Conservation (phyloP, 202 grass and related monocot species). For the Setaria italica region DNA sequence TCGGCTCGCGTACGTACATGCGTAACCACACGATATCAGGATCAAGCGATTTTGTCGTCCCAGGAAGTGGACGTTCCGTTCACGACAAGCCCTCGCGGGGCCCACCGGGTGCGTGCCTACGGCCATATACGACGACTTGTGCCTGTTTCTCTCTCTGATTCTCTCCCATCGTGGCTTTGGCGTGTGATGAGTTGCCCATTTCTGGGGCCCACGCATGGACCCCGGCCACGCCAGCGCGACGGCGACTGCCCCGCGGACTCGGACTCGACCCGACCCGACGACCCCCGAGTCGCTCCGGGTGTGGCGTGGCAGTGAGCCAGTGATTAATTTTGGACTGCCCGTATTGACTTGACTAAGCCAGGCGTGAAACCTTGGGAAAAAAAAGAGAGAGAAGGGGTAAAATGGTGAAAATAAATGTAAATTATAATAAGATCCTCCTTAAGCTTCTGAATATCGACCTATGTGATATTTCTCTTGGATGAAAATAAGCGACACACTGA, state of each 20-base stretch:
- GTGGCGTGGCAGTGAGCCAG: neutral
- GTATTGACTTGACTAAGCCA: neutral
- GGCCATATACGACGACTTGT: neutral
- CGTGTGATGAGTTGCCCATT: neutral
- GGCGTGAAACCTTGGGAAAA: too few relatives aligned
- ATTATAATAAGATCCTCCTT: too few relatives aligned
- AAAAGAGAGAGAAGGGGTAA: too few relatives aligned
- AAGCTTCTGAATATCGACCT: too few relatives aligned
- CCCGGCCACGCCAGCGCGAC: slow-evolving; percentile 28
- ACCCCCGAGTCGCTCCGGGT: neutral
- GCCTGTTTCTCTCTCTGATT: neutral
- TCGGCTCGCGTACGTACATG: neutral
- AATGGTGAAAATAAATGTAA: too few relatives aligned
- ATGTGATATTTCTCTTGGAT: too few relatives aligned
- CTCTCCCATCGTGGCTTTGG: neutral
- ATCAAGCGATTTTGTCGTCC: neutral
- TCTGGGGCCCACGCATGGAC: neutral
- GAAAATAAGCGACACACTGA: too few relatives aligned
- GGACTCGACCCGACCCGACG: neutral
- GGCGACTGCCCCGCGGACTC: neutral
- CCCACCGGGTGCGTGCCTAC: neutral
- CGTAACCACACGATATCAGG: neutral
- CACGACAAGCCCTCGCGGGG: slow-evolving; percentile 4
- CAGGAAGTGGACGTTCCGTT: slow-evolving; percentile 19
- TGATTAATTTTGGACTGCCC: neutral